Evolutionary conservation across 805 yeast genomes (phyloP).

Genomic region (Hanseniaspora vineae): DNA sequence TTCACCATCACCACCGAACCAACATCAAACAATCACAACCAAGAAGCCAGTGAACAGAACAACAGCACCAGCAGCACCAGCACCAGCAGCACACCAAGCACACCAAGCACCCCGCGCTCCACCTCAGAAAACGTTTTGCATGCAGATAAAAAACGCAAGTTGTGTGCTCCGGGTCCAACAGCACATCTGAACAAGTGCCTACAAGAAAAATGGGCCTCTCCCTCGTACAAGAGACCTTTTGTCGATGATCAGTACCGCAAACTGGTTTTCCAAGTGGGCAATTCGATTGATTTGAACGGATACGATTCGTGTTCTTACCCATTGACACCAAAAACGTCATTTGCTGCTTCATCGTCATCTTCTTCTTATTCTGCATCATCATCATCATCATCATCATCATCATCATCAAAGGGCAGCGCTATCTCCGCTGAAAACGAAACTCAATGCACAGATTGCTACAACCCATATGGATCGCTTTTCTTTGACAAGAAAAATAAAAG

Average conservation of each 20-base stretch:
- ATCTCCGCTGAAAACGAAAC: neutral
- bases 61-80: no score
- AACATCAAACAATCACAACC: no score
- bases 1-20: no score
- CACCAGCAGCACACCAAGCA: no score
- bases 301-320: neutral
- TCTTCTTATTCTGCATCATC: no score
- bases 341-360: no score
- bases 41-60: no score
- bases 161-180: neutral
- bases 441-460: neutral
- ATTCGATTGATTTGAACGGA: constrained; percentile 1
- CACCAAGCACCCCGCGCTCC: no score
- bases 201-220: constrained; percentile 7
- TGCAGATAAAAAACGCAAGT: constrained; percentile 8
- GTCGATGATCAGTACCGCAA: constrained; percentile 28
- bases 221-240: constrained; percentile 34
- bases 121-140: neutral
- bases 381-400: no score
- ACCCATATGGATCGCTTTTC: constrained; percentile 21
- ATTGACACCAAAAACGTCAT: no score
- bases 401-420: neutral
- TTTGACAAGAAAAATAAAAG: constrained; percentile 20
- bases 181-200: constrained; percentile 1
- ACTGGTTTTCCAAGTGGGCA: constrained; percentile 27